phyloP scores from a whole-genome alignment of 2,329 filamentous ascomycete species.

The Teratosphaeria pseudoeucalypti region DNA sequence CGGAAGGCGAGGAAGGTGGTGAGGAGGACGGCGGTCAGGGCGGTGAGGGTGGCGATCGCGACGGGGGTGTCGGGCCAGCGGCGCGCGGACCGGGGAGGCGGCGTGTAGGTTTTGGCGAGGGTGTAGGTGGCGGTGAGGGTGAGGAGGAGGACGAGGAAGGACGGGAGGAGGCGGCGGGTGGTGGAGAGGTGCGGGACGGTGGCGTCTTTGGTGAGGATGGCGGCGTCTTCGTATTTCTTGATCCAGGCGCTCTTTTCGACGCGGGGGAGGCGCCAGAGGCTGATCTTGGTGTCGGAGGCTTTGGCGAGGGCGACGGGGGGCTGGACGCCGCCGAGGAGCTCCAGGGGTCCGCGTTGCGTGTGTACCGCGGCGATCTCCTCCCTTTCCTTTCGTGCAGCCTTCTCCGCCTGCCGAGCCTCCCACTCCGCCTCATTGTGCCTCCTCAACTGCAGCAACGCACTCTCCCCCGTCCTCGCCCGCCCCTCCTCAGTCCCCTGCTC shows the following conservation, averaged over 20 bases:
- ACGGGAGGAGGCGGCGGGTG: conserved; percentile 36
- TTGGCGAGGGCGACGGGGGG: conserved; percentile 13
- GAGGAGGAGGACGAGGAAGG: conserved; percentile 29
- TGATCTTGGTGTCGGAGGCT: conserved; percentile 10
- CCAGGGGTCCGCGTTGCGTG: conserved; percentile 19
- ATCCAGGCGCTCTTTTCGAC: conserved; percentile 25
- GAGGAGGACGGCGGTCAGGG: conserved; percentile 51
- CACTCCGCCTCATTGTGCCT: conserved; percentile 20
- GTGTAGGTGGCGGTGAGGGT: conserved; percentile 32
- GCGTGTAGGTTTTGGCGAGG: conserved; percentile 41
- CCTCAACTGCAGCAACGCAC: conserved; percentile 17
- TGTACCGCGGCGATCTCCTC: conserved; percentile 13
- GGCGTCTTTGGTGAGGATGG: conserved; percentile 24
- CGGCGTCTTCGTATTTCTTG: conserved; percentile 27
- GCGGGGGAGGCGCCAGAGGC: conserved; percentile 15
- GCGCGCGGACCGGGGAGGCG: conserved; percentile 38
- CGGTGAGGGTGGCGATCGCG: conserved; percentile 52
- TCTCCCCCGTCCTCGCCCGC: conserved; percentile 18
- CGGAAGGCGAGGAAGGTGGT: conserved; percentile 51
- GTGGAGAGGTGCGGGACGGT: conserved; percentile 20
- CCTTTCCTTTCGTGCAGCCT: conserved; percentile 9
- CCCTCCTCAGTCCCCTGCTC: conserved; percentile 18
- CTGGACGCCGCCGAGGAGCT: conserved; percentile 21
- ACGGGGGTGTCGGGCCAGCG: conserved; percentile 52
- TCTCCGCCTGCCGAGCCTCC: conserved; percentile 17